Evolutionary conservation across 2,329 filamentous ascomycete genomes (phyloP).

Genomic region (Ophiostoma angusticollis): DNA sequence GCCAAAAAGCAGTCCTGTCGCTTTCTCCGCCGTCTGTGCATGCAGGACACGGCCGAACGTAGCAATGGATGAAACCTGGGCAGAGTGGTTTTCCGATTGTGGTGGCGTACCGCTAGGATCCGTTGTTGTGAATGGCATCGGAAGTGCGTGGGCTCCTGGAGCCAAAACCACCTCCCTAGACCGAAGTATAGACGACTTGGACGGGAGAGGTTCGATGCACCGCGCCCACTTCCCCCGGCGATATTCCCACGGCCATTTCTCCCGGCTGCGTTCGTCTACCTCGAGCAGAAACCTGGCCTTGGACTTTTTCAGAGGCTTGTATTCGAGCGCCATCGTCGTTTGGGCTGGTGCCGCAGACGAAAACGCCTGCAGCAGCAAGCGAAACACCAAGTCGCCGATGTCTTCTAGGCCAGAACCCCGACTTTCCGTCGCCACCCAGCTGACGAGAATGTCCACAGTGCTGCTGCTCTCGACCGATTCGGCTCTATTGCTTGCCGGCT

Average conservation of each 20-base stretch:
- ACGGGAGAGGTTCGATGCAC: conserved; percentile 10
- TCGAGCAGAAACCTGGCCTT: conserved; percentile 22
- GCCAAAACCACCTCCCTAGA: background rate
- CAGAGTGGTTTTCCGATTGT: background rate
- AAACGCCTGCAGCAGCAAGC: conserved; percentile 29
- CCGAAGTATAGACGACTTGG: background rate
- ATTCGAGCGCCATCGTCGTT: conserved; percentile 15
- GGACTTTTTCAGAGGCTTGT: conserved; percentile 1
- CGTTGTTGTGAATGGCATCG: conserved; percentile 1
- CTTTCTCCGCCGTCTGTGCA: background rate
- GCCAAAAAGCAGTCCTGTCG: background rate
- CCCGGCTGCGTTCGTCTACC: conserved; percentile 17
- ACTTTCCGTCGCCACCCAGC: conserved; percentile 5
- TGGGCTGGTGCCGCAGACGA: conserved; percentile 10
- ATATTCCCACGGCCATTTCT: conserved; percentile 26
- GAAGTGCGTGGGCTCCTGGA: background rate
- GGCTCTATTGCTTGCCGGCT: conserved; percentile 17
- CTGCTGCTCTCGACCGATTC: too few species aligned
- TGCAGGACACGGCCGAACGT: conserved; percentile 41
- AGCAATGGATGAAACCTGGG: conserved; percentile 18
- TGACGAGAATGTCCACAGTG: conserved; percentile 6
- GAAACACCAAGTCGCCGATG: conserved; percentile 30
- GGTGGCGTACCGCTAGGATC: background rate
- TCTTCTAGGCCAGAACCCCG: conserved; percentile 20
- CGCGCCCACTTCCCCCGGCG: conserved; percentile 13